Base-by-base conservation (phyloP, 495 filamentous ascomycete species). In the Xylaria sp. region DNA sequence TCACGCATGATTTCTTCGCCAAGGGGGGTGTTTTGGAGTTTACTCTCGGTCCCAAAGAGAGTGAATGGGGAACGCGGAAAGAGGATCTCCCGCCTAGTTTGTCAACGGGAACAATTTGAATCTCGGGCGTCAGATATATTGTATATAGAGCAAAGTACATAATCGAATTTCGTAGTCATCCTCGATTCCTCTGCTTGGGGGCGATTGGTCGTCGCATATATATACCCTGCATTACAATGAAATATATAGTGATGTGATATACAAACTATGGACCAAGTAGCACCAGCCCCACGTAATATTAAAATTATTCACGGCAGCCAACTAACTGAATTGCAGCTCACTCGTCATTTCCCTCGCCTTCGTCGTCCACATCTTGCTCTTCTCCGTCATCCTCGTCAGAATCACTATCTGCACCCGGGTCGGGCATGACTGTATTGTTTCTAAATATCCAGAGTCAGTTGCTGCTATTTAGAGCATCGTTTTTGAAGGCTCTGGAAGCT, bases 1-100 rank as follows among this genome's bases (percentile, higher is more conserved):
- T 94, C 67, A 86, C 83, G 29, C 91, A 94, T 74, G 88, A 88
- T 21, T 93, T 94, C 74, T 93, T 93, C 76, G 76, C 87, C 0
- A 81, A 88, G 26, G 92, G 92, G 1, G 86, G 88, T 50, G 83
- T 88, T 70, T 79, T 94, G 61, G 90, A 93, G 71, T 80, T 93
- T 58, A 83, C 80, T 33, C 80, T 93, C 1, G 92, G 91, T 0
- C 72, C 80, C n/a, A 80, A 80, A 48, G 92, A 93, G 78, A 88
- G 87, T 69, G 87, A 86, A 71, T 93, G 92, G 92, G 92, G 92
- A 7, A 92, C 88, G 9, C 77, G 67, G 26, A 80, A 84, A n/a
- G 86, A 82, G 62, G 90, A 93, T 80, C 72, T 92, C 67, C 92
- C 92, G 67, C 91, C 92, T 15, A 90, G 88, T 75, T 77, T 89